Conservation (phyloP, 2,329 filamentous ascomycete genomes). For the Dactylellina cionopaga region DNA sequence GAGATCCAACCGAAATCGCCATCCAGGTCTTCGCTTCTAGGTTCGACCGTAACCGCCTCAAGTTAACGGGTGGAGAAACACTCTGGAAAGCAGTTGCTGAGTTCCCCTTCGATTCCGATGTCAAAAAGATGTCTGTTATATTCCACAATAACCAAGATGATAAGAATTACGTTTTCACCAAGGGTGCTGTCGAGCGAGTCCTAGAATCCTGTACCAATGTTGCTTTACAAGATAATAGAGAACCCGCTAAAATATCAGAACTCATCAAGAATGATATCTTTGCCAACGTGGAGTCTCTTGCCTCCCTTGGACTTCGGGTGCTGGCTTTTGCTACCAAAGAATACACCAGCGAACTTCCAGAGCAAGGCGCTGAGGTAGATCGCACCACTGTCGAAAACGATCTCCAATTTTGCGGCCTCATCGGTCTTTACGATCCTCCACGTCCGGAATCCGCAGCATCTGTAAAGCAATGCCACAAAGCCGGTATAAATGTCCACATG, state of each 20-base stretch:
- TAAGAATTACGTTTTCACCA: constrained; percentile 68
- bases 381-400: constrained; percentile 73
- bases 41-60: constrained; percentile 71
- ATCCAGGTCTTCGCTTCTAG: constrained; percentile 78
- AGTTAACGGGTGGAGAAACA: constrained; percentile 65
- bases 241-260: constrained; percentile 60
- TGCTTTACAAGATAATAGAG: constrained; percentile 62
- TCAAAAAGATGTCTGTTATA: constrained; percentile 81
- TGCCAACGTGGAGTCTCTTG: constrained; percentile 74
- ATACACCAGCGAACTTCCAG: constrained; percentile 58
- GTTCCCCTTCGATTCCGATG: constrained; percentile 77
- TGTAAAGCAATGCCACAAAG: constrained; percentile 75
- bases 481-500: constrained; percentile 84
- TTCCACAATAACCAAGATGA: constrained; percentile 64
- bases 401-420: constrained; percentile 79
- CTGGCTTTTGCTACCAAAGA: constrained; percentile 71
- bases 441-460: constrained; percentile 79
- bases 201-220: constrained; percentile 71
- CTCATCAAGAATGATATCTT: constrained; percentile 66
- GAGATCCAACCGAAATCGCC: constrained; percentile 77
- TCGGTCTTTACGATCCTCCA: constrained; percentile 86
- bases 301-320: constrained; percentile 74
- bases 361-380: constrained; percentile 63
- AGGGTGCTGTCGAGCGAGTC: constrained; percentile 76
- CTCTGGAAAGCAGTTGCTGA: constrained; percentile 71